These are phyloP conservation scores for Paraphaeosphaeria minitans DNA, from an alignment of 2,329 filamentous ascomycete species.

Conservation along the genomic window DNA sequence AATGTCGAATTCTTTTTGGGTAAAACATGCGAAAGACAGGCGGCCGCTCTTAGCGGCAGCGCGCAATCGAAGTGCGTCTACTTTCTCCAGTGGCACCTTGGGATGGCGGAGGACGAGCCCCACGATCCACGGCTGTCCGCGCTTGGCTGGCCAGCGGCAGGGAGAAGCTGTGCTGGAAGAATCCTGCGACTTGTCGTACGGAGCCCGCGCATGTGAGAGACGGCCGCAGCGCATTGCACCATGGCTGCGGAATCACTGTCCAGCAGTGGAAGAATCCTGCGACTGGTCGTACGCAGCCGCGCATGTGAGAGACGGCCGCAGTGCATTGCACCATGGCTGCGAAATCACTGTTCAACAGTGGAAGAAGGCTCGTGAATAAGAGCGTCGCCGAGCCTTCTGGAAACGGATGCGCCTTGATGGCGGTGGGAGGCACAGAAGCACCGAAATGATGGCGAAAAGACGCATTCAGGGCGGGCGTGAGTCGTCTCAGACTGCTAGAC, in stretches of 20 bases:
- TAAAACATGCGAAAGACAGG: background rate
- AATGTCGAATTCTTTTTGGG: background rate
- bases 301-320: background rate
- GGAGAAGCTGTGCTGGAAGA: background rate
- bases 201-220: background rate
- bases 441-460: conserved; percentile 20
- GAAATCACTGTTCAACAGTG: background rate
- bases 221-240: background rate
- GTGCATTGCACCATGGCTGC: background rate
- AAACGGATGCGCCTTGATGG: conserved; percentile 12
- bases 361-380: background rate
- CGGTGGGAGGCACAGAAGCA: conserved; percentile 8
- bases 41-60: conserved; percentile 2
- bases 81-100: background rate
- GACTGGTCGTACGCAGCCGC: background rate
- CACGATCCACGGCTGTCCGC: background rate
- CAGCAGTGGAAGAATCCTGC: conserved; percentile 5
- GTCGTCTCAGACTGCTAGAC: conserved; percentile 7
- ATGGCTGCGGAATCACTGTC: background rate
- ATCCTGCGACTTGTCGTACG: background rate
- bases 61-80: background rate
- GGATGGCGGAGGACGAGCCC: background rate
- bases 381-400: background rate
- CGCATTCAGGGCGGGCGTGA: conserved; percentile 1
- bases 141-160: conserved; percentile 4